Conservation (phyloP, 73 alveolate genomes). For the Symbiodinium natans region DNA sequence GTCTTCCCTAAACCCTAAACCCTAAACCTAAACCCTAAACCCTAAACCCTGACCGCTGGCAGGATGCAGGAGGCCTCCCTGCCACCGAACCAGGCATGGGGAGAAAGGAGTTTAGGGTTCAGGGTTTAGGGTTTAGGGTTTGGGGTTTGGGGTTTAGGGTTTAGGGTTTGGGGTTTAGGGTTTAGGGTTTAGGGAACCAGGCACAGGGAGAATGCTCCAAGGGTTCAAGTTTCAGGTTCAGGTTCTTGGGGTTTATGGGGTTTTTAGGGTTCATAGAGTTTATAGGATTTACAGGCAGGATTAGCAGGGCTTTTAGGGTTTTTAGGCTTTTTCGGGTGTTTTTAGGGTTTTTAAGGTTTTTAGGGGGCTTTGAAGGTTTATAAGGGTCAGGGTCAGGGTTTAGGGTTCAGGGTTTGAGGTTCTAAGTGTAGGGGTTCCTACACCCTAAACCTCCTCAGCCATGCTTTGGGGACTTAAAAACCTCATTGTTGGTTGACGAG, state of each 20-base stretch:
- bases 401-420: background rate
- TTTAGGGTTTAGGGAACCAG: background rate
- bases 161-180: background rate
- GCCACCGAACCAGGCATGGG: constrained; percentile 23
- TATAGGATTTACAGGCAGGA: background rate
- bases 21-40: too few species aligned
- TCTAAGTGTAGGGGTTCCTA: background rate
- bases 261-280: too few species aligned
- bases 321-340: background rate
- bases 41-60: background rate
- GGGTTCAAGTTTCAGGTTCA: background rate
- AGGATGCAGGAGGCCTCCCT: constrained; percentile 30
- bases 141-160: background rate
- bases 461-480: too few species aligned
- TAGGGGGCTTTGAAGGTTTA: background rate
- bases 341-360: too few species aligned
- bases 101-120: background rate
- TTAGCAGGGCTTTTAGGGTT: background rate
- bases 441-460: too few species aligned
- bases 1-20: too few species aligned
- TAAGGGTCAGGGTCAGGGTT: background rate
- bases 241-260: background rate
- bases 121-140: background rate
- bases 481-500: too few species aligned
- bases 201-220: too few species aligned